phyloP scores from a whole-genome alignment of 768 basidiomycete genomes.

The Baorangia bicolor region DNA sequence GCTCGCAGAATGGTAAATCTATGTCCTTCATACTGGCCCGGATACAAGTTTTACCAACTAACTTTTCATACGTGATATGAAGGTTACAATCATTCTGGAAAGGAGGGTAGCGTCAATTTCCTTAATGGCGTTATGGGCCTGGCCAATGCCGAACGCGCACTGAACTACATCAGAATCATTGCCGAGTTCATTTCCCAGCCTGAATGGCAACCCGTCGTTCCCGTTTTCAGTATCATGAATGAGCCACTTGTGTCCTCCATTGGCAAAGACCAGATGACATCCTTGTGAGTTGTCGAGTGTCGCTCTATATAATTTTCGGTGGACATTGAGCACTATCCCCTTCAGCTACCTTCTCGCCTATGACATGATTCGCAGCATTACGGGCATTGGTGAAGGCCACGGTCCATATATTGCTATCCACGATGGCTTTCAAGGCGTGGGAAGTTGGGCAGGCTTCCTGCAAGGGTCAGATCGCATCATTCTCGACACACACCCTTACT shows the following conservation, averaged over 20 bases:
- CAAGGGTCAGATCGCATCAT: conserved; percentile 59
- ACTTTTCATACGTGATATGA: conserved; percentile 3
- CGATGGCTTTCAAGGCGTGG: conserved; percentile 55
- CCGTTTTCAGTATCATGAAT: conserved; percentile 63
- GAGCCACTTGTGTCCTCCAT: conserved; percentile 55
- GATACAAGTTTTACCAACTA: neutral
- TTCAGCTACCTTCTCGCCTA: conserved; percentile 57
- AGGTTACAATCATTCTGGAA: conserved; percentile 64
- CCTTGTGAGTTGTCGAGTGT: conserved; percentile 52
- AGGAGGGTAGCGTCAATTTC: conserved; percentile 60
- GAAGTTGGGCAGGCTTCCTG: conserved; percentile 48
- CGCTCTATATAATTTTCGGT: neutral
- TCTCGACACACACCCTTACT: conserved; percentile 70
- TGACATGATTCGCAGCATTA: conserved; percentile 67
- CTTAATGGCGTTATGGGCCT: conserved; percentile 76
- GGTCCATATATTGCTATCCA: conserved; percentile 60
- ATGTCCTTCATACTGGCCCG: neutral
- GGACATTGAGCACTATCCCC: neutral
- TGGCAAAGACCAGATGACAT: conserved; percentile 50
- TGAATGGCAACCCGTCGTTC: conserved; percentile 62
- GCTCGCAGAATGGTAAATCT: conserved; percentile 66
- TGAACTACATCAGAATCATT: conserved; percentile 73
- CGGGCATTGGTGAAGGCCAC: conserved; percentile 67
- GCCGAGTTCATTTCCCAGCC: conserved; percentile 82
- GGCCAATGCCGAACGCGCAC: conserved; percentile 78